phyloP scores from a whole-genome alignment of 108 stramenopile genomes.

The Ochromonas danica region DNA sequence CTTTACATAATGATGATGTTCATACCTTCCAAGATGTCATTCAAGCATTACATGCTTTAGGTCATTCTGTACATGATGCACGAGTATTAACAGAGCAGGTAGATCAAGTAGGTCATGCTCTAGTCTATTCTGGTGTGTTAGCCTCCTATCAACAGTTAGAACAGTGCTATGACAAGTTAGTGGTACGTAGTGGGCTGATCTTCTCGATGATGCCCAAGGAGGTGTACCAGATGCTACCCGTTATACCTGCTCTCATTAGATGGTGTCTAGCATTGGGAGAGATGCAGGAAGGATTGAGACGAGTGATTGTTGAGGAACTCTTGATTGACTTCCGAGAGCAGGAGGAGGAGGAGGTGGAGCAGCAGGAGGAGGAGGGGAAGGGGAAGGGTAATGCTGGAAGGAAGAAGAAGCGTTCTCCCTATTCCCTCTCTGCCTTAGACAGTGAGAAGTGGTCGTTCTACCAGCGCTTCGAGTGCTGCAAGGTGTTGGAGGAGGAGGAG shows the following conservation, averaged over 20 bases:
- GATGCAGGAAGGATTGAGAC: background rate
- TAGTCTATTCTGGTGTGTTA: conserved; percentile 16
- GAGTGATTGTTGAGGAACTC: background rate
- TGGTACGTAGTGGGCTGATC: background rate
- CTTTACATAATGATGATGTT: conserved; percentile 93
- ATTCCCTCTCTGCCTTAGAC: background rate
- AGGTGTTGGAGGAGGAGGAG: background rate
- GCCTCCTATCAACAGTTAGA: background rate
- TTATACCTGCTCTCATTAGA: background rate
- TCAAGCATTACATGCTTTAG: conserved; percentile 59
- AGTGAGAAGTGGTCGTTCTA: background rate
- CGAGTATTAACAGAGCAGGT: conserved; percentile 37
- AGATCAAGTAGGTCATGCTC: conserved; percentile 41
- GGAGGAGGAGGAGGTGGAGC: too few species aligned
- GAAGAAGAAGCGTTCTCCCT: background rate
- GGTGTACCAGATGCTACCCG: background rate
- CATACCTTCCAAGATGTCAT: conserved; percentile 93
- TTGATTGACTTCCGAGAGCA: conserved; percentile 3
- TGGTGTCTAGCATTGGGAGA: background rate
- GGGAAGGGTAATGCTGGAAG: too few species aligned
- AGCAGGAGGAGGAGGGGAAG: too few species aligned
- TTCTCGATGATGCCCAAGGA: background rate
- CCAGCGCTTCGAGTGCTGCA: background rate
- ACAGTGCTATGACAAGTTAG: background rate
- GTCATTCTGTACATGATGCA: background rate